Percentiles rank a stretch among this genome's conserved stretches.
These are phyloP conservation scores for Ustilago vetiveriae DNA, from an alignment of 1,284 basidiomycete species.

Conservation along the genomic window DNA sequence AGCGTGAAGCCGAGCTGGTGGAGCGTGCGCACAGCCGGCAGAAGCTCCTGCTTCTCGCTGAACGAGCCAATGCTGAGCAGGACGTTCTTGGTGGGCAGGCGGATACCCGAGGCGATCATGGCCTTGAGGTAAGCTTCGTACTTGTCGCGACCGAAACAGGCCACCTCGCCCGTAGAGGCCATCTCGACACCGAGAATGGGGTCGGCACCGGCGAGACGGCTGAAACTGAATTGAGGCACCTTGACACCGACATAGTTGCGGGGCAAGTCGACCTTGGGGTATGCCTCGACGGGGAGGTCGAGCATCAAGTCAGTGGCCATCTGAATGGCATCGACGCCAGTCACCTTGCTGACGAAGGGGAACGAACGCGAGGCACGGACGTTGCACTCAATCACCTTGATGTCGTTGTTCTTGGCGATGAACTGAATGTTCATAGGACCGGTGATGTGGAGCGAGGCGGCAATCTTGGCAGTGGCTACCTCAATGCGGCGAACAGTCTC, in stretches of 20 bases:
- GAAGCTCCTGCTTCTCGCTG: conserved; percentile 95
- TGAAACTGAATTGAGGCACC: conserved; percentile 98
- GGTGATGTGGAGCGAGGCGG: conserved; percentile 91
- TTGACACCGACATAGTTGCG: conserved; percentile 96
- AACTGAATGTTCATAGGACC: conserved; percentile 99
- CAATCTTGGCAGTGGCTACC: conserved; percentile 95
- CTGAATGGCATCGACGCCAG: conserved; percentile 95
- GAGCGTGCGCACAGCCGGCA: conserved; percentile 96
- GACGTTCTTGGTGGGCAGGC: conserved; percentile 93
- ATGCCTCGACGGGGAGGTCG: conserved; percentile 84
- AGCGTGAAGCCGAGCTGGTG: conserved; percentile 93
- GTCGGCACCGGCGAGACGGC: conserved; percentile 92
- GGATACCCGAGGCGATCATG: conserved; percentile 92
- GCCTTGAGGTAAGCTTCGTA: conserved; percentile 99
- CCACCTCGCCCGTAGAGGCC: conserved; percentile 99
- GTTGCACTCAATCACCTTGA: conserved; percentile 99
- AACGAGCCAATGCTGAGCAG: conserved; percentile 93
- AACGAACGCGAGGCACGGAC: conserved; percentile 96
- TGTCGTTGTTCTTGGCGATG: conserved; percentile 99
- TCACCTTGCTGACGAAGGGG: conserved; percentile 99
- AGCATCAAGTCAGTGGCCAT: conserved; percentile 99
- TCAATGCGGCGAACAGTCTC: conserved; percentile 95
- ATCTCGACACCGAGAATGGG: conserved; percentile 99
- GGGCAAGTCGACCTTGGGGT: conserved; percentile 87
- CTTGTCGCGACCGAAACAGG: conserved; percentile 96